phyloP scores from a whole-genome alignment of 2,329 filamentous ascomycete species.

The Clonostachys rhizophaga region DNA sequence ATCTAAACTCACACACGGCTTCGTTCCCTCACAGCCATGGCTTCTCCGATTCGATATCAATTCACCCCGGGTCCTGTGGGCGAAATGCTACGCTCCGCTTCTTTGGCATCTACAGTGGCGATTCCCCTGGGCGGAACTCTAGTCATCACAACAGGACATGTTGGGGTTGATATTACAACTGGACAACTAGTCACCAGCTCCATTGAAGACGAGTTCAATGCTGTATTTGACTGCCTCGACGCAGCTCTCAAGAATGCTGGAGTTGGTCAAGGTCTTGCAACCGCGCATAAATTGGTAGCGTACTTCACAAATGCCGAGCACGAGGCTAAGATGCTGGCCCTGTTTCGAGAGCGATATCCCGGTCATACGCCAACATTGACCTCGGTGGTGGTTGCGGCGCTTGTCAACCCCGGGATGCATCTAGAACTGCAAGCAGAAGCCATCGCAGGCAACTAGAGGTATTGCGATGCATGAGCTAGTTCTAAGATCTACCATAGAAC shows the following conservation, averaged over 20 bases:
- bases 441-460: neutral
- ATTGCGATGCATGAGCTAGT: too few species aligned
- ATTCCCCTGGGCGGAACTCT: conserved; percentile 5
- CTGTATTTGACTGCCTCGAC: conserved; percentile 8
- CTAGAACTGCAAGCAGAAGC: conserved; percentile 9
- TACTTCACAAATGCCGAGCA: conserved; percentile 8
- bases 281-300: conserved; percentile 8
- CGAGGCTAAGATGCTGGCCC: conserved; percentile 5
- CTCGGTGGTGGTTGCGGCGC: conserved; percentile 7
- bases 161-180: conserved; percentile 8
- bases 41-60: neutral
- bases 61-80: neutral
- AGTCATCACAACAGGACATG: conserved; percentile 7
- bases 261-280: conserved; percentile 4
- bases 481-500: too few species aligned
- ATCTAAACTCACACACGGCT: too few species aligned
- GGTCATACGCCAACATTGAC: conserved; percentile 7
- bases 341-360: conserved; percentile 6
- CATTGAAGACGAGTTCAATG: conserved; percentile 7
- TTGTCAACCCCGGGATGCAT: conserved; percentile 9
- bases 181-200: conserved; percentile 6
- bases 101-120: conserved; percentile 6
- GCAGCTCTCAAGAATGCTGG: conserved; percentile 8
- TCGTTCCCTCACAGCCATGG: neutral
- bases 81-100: neutral